Conservation (phyloP, 2,329 filamentous ascomycete genomes). For the Sporothrix brunneoviolacea region DNA sequence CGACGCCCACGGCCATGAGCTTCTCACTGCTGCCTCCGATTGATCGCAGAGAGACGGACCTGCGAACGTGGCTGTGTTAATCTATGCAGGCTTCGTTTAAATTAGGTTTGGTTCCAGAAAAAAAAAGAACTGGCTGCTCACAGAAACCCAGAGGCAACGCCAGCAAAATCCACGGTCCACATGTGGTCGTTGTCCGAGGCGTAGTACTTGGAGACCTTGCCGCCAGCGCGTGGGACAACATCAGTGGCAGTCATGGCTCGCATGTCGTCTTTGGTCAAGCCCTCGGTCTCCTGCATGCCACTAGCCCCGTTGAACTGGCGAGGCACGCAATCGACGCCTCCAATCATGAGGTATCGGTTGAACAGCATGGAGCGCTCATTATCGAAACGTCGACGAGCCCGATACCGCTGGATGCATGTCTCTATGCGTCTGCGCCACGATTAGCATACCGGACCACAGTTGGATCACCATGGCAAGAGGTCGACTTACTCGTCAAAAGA, state of each 20-base stretch:
- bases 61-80: constrained; percentile 19
- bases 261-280: constrained; percentile 57
- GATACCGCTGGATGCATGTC: constrained; percentile 75
- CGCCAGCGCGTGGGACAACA: constrained; percentile 41
- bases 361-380: constrained; percentile 58
- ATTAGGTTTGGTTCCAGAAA: too few relatives aligned
- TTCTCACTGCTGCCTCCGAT: constrained; percentile 49
- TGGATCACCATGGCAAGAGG: constrained; percentile 18
- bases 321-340: constrained; percentile 61
- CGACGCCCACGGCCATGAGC: constrained; percentile 53
- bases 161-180: constrained; percentile 76
- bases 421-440: constrained; percentile 62
- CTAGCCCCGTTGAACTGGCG: constrained; percentile 56
- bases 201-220: constrained; percentile 40
- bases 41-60: constrained; percentile 50
- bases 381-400: constrained; percentile 67
- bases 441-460: background rate
- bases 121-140: constrained; percentile 35
- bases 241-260: constrained; percentile 58
- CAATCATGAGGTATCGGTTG: constrained; percentile 72
- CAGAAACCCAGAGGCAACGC: constrained; percentile 72
- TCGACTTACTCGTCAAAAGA: constrained; percentile 15
- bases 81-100: background rate
- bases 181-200: constrained; percentile 41
- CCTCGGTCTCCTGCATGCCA: constrained; percentile 40